Base-by-base conservation (phyloP, 768 basidiomycete genomes). In the Pholiota microspora region DNA sequence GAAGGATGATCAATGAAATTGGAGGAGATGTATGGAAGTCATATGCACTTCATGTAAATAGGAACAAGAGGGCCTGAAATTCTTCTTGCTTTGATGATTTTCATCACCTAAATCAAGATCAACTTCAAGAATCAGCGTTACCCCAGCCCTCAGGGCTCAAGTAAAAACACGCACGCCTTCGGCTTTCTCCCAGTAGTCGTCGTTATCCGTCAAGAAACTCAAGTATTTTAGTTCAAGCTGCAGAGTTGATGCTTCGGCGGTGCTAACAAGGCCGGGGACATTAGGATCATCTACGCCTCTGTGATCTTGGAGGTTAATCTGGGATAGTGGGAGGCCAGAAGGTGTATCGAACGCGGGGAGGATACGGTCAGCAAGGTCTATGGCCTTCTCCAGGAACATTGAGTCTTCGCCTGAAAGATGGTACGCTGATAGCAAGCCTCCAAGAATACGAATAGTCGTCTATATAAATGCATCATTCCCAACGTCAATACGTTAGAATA, bases 151-250 rank as follows among this genome's bases (percentile, higher is more conserved):
- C 18, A 7, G 12, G 45, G 7, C 25, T 8, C 2, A 13, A 31
- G 12, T 6, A 12, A 6, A 10, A 13, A 47, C 38, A 50, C 66
- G 21, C 23, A 89, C 94, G 64, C 78, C 75, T 68, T 97, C 94
- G 0, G 76, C 91, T 56, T 83, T 88, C 53, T 84, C 79, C 95
- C 94, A 96, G 68, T 92, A 98, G 1, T 75, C 72, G 1, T 85
- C 79, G 48, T 95, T 84, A 12, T 84, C 89, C 0, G 90, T 90
- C 45, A 97, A 67, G 59, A 82, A 70, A 45, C 84, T 85, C 8
- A 98, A 77, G 69, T 97, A 97, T 64, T 86, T 83, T 62, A 97
- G 81, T 71, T 98, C 95, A 25, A 98, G 83, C 70, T 97, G 94
- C 23, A 97, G 71, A 0, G 91, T 92, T 9, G 89, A 80, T 6